A percentile compares a stretch with the other conserved stretches of the same genome.
These are phyloP conservation scores for Podospora sp. DNA, from an alignment of 495 filamentous ascomycete species.

Conservation along the genomic window DNA sequence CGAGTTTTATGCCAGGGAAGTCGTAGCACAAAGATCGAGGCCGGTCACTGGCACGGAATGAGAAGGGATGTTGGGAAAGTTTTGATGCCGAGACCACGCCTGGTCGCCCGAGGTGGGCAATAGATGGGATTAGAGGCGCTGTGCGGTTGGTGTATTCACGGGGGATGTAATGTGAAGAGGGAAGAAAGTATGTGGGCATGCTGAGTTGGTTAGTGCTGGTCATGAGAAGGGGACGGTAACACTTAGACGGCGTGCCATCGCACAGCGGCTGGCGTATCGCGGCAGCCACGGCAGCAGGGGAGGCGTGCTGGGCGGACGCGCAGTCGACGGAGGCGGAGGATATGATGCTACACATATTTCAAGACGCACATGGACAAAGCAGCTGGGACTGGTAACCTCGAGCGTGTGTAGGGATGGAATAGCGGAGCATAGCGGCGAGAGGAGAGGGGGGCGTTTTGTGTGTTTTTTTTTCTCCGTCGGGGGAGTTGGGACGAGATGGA, in stretches of 20 bases:
- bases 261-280: too few relatives aligned
- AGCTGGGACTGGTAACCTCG: background rate
- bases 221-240: too few relatives aligned
- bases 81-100: background rate
- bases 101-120: background rate
- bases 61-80: background rate
- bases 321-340: background rate
- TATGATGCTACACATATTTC: background rate
- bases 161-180: too few relatives aligned
- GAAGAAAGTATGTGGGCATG: too few relatives aligned
- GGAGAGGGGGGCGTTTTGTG: background rate
- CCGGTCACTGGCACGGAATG: conserved; percentile 9
- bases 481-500: background rate
- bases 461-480: background rate
- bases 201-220: too few relatives aligned
- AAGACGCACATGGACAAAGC: background rate
- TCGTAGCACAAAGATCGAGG: conserved; percentile 61
- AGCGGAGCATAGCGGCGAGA: background rate
- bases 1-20: conserved; percentile 94
- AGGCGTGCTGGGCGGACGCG: background rate
- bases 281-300: too few relatives aligned
- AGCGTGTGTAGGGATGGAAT: background rate
- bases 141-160: too few relatives aligned
- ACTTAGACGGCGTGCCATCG: too few relatives aligned
- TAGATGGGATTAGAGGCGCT: too few relatives aligned